Percentiles rank a stretch among this genome's conserved stretches.
Conservation (phyloP, 1,284 basidiomycete species). For the Cutaneotrichosporon cyanovorans region DNA sequence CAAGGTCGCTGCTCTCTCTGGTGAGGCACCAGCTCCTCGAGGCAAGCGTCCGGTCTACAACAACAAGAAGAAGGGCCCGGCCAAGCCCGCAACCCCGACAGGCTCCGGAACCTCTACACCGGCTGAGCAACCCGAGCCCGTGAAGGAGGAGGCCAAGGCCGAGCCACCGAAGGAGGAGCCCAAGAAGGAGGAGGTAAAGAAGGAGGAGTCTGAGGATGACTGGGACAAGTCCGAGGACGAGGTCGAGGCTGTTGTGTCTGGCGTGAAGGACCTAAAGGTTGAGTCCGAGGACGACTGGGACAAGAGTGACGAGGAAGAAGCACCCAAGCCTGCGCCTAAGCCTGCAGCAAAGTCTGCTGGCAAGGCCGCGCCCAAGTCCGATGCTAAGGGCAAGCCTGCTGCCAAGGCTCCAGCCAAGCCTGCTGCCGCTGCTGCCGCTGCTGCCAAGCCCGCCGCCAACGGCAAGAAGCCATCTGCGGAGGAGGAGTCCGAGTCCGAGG, state of each 20-base stretch:
- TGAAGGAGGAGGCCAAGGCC: slow-evolving; percentile 9
- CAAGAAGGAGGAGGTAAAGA: slow-evolving; percentile 17
- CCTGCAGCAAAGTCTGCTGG: slow-evolving; percentile 11
- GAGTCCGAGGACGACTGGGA: slow-evolving; percentile 67
- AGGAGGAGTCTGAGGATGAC: slow-evolving; percentile 43
- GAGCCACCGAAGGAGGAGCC: slow-evolving; percentile 9
- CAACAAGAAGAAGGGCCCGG: slow-evolving; percentile 58
- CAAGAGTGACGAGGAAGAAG: slow-evolving; percentile 51
- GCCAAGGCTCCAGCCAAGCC: slow-evolving; percentile 23
- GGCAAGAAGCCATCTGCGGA: slow-evolving; percentile 26
- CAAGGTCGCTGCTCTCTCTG: slow-evolving; percentile 73
- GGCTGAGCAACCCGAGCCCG: slow-evolving; percentile 29
- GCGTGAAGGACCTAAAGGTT: slow-evolving; percentile 36
- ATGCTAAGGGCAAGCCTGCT: slow-evolving; percentile 18
- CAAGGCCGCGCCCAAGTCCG: slow-evolving; percentile 4
- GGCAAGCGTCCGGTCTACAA: slow-evolving; percentile 59
- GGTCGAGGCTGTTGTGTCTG: slow-evolving; percentile 28
- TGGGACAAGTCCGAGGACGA: slow-evolving; percentile 67
- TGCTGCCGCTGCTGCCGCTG: slow-evolving; percentile 21
- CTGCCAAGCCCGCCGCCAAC: slow-evolving; percentile 30
- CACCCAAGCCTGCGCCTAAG: slow-evolving; percentile 15
- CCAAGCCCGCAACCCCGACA: slow-evolving; percentile 20
- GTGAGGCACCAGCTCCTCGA: slow-evolving; percentile 45
- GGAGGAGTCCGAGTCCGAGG: slow-evolving; percentile 29
- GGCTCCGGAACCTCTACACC: slow-evolving; percentile 43